Evolutionary conservation across 2,329 filamentous ascomycete genomes (phyloP).

Genomic region (Pseudogymnoascus sp.): DNA sequence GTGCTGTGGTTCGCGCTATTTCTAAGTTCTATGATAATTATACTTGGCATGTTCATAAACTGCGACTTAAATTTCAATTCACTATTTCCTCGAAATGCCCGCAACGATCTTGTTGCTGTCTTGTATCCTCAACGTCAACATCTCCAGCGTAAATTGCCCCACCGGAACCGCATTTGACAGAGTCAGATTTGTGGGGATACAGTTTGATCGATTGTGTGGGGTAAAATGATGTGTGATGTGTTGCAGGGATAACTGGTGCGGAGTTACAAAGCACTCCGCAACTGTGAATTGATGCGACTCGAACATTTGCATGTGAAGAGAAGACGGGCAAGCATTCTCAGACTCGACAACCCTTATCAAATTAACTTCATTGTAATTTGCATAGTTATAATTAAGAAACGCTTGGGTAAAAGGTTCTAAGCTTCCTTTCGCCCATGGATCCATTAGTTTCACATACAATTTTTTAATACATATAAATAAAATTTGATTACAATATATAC

Average conservation of each 20-base stretch:
- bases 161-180: not conserved
- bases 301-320: not conserved
- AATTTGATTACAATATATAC: not conserved
- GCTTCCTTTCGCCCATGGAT: too few relatives aligned
- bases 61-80: not conserved
- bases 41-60: not conserved
- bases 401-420: too few relatives aligned
- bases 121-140: not conserved
- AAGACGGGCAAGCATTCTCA: too few relatives aligned
- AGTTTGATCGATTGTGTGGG: not conserved
- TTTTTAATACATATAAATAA: not conserved
- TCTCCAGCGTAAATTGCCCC: not conserved
- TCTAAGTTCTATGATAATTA: not conserved
- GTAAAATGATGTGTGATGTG: not conserved
- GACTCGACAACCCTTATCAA: too few relatives aligned
- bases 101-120: not conserved
- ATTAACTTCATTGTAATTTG: too few relatives aligned
- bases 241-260: not conserved
- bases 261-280: not conserved
- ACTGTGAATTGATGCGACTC: not conserved
- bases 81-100: not conserved
- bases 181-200: not conserved
- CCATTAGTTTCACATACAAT: too few relatives aligned
- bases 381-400: too few relatives aligned
- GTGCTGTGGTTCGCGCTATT: not conserved